These are phyloP conservation scores for Tetradesmus lagerheimii DNA, from an alignment of 139 green algal species.

Conservation along the genomic window DNA sequence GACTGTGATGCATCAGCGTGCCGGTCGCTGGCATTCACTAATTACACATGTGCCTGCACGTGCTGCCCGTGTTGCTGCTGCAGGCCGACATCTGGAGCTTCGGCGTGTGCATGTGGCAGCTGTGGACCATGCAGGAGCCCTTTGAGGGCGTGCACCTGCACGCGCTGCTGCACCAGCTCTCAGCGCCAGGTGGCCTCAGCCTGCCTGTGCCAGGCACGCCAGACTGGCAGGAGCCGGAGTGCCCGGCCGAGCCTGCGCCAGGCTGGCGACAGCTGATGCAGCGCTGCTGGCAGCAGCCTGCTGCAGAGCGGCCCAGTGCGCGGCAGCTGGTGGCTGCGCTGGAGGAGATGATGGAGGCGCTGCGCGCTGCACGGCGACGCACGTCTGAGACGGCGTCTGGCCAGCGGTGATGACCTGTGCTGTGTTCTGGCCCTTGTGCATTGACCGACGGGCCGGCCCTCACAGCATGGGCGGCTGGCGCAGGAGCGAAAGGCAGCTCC, in stretches of 20 bases:
- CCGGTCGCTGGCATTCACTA: not conserved
- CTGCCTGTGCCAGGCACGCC: slow-evolving; percentile 24
- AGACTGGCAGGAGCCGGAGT: not conserved
- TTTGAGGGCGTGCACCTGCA: slow-evolving; percentile 33
- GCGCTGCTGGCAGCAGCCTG: not conserved
- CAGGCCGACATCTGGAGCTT: slow-evolving; percentile 61
- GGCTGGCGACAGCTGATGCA: slow-evolving; percentile 8
- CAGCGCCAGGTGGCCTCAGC: not conserved
- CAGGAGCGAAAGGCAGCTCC: no score
- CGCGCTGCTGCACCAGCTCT: slow-evolving; percentile 41
- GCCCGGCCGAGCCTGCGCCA: not conserved
- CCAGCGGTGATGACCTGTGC: not conserved
- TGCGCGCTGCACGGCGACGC: not conserved
- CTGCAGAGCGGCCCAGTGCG: not conserved
- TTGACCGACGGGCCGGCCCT: no score
- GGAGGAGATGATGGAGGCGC: slow-evolving; percentile 17
- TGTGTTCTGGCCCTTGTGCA: not conserved
- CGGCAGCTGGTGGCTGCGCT: slow-evolving; percentile 28
- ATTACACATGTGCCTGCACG: no score
- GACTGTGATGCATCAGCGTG: not conserved
- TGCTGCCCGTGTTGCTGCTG: not conserved
- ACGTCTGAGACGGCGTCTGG: not conserved
- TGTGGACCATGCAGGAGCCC: slow-evolving; percentile 41
- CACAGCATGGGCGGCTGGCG: no score
- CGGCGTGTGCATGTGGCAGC: slow-evolving; percentile 66